Conservation (phyloP, 495 filamentous ascomycete species). For the Penicillium ucsense region DNA sequence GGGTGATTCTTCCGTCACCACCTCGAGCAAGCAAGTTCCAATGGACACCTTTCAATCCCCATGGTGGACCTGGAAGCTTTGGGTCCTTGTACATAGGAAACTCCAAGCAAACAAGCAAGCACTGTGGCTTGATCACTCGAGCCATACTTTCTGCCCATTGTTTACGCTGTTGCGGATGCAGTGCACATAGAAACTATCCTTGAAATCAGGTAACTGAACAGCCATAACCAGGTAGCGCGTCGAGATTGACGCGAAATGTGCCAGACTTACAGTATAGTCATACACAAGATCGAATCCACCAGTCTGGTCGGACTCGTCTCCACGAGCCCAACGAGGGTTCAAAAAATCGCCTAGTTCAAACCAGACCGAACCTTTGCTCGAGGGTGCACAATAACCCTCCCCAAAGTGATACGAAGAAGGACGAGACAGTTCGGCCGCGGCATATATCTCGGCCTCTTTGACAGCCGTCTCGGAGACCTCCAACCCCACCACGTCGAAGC, state of each 20-base stretch:
- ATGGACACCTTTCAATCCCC: slow-evolving; percentile 26
- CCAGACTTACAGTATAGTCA: slow-evolving; percentile 56
- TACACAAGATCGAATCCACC: slow-evolving; percentile 61
- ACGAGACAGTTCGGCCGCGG: slow-evolving; percentile 3
- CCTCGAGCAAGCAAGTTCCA: slow-evolving; percentile 22
- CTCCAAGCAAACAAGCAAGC: slow-evolving; percentile 33
- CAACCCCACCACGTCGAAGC: slow-evolving; percentile 18
- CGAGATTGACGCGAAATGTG: not conserved
- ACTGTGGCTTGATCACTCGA: slow-evolving; percentile 15
- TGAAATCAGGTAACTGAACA: not conserved
- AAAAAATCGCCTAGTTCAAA: slow-evolving; percentile 61
- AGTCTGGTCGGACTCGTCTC: slow-evolving; percentile 14
- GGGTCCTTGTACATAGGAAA: slow-evolving; percentile 34
- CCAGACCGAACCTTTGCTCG: slow-evolving; percentile 17
- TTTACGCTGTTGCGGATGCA: slow-evolving; percentile 25
- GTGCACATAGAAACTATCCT: slow-evolving; percentile 30
- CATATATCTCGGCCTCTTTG: slow-evolving; percentile 11
- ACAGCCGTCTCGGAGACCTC: slow-evolving; percentile 20
- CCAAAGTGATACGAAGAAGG: slow-evolving; percentile 16
- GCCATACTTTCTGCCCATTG: slow-evolving; percentile 28
- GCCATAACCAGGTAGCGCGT: not conserved
- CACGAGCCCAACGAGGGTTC: slow-evolving; percentile 34
- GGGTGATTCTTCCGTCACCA: slow-evolving; percentile 7
- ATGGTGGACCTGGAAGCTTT: slow-evolving; percentile 26
- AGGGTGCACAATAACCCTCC: not conserved